Conservation (phyloP, 2,329 filamentous ascomycete genomes). For the Chalaropsis thielavioides region DNA sequence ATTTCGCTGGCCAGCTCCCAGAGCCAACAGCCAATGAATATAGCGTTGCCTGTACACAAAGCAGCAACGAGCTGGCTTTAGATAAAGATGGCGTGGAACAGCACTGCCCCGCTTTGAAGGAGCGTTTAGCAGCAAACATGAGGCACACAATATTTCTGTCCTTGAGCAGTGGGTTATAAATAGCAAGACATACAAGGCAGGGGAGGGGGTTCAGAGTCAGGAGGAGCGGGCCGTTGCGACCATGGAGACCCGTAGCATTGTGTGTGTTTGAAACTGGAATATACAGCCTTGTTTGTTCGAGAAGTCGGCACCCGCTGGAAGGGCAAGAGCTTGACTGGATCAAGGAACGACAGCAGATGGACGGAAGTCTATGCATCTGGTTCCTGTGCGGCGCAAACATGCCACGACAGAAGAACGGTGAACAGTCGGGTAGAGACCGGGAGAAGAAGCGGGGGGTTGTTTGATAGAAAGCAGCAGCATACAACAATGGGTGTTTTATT, state of each 20-base stretch:
- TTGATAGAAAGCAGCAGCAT: background rate
- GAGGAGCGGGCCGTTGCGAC: background rate
- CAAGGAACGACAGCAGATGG: background rate
- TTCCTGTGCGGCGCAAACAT: background rate
- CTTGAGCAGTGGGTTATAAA: background rate
- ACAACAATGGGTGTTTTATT: background rate
- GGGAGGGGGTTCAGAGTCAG: background rate
- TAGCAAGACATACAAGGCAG: background rate
- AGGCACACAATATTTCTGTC: background rate
- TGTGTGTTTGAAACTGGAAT: background rate
- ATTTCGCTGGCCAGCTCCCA: background rate
- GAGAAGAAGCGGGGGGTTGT: background rate
- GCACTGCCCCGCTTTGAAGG: background rate
- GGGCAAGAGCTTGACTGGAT: background rate
- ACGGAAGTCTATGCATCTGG: background rate
- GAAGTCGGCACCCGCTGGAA: background rate
- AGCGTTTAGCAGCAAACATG: background rate
- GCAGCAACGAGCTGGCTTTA: background rate
- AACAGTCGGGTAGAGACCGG: background rate
- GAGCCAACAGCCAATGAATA: background rate
- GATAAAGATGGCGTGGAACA: background rate
- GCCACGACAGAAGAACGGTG: background rate
- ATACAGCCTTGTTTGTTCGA: constrained; percentile 3
- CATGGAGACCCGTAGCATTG: background rate
- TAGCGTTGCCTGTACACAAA: background rate